Conservation (phyloP, 257 asterid species). For the Ophiorrhiza pumila region DNA sequence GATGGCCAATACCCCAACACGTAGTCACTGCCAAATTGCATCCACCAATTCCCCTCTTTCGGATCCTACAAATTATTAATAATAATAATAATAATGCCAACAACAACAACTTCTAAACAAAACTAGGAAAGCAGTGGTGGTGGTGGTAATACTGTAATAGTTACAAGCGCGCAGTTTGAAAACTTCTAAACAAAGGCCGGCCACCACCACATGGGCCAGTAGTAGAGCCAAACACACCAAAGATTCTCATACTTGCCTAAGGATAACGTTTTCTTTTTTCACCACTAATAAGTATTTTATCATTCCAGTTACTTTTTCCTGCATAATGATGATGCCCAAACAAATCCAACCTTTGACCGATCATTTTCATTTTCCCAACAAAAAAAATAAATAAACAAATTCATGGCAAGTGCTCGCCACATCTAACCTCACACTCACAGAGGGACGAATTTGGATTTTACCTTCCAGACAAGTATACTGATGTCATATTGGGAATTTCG, state of each 20-base stretch:
- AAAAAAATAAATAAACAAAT: conserved; percentile 4
- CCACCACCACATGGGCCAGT: conserved; percentile 6
- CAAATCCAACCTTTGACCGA: neutral
- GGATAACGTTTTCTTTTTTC: conserved; percentile 21
- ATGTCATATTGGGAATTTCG: conserved; percentile 75
- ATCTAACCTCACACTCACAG: conserved; percentile 10
- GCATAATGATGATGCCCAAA: conserved; percentile 16
- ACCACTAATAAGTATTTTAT: conserved; percentile 10
- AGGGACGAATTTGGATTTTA: conserved; percentile 42
- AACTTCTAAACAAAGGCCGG: conserved; percentile 16
- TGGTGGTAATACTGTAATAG: conserved; percentile 8
- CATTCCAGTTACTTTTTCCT: conserved; percentile 13
- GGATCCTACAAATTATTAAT: conserved; percentile 72
- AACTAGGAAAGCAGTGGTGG: neutral
- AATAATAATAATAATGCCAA: no score
- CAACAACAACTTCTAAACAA: no score
- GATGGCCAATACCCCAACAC: conserved; percentile 93
- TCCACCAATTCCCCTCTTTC: conserved; percentile 92
- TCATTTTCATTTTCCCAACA: conserved; percentile 3
- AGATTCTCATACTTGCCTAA: conserved; percentile 38
- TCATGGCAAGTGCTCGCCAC: conserved; percentile 25
- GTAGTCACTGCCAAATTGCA: conserved; percentile 82
- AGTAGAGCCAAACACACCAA: conserved; percentile 15
- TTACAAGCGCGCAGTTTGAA: neutral
- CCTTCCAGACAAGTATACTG: conserved; percentile 90